Evolutionary conservation across 495 filamentous ascomycete genomes (phyloP).

Genomic region (Xylaria cubensis): DNA sequence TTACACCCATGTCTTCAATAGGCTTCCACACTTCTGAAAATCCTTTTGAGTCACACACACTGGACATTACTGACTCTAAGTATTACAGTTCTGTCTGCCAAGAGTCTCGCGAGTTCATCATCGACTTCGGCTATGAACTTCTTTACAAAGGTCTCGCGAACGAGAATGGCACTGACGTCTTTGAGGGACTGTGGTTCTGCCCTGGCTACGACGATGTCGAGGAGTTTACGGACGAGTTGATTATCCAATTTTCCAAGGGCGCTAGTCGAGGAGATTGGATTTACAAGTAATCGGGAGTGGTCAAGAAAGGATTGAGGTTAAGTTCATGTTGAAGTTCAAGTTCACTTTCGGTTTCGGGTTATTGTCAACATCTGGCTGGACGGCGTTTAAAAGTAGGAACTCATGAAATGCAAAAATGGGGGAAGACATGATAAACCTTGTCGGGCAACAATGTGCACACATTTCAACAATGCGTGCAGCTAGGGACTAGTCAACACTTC

Average conservation of each 20-base stretch:
- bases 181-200: neutral
- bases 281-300: neutral
- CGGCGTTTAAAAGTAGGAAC: neutral
- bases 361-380: neutral
- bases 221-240: neutral
- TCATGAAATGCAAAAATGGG: neutral
- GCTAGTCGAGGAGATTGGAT: neutral
- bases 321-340: neutral
- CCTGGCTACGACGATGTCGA: neutral
- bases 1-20: neutral
- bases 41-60: neutral
- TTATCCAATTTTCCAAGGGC: neutral
- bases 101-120: slow-evolving; percentile 4
- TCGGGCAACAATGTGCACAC: neutral
- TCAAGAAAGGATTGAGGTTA: neutral
- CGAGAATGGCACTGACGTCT: too few relatives aligned
- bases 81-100: neutral
- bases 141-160: neutral
- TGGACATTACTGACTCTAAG: neutral
- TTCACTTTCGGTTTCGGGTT: neutral
- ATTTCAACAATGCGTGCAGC: slow-evolving; percentile 3
- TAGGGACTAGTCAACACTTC: neutral
- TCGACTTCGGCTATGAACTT: neutral
- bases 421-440: neutral
- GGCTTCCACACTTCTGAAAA: neutral